Evolutionary conservation across 495 filamentous ascomycete species (phyloP), one percentile per base, ranked within the genome.

Genomic region (Trichoderma gamsii): DNA sequence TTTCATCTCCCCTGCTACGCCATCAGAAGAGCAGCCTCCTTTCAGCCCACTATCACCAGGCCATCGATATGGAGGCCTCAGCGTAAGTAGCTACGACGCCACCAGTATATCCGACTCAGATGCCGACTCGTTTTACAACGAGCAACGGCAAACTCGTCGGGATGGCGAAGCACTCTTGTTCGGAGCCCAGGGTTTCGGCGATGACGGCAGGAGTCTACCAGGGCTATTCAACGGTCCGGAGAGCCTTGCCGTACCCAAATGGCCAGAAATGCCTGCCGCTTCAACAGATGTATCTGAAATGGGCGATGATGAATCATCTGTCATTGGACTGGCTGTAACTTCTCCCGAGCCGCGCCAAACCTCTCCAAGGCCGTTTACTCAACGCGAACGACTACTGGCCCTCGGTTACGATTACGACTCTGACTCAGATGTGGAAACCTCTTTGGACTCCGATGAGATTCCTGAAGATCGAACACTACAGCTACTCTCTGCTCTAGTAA

Each of bases 111-210:
- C 23, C 25, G 65, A 67, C 44, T 52, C 51, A 16, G 65, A 67
- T 15, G 65, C 46, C 25, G 79, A 80, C 35, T 81, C 78, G 2
- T 72, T 77, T 66, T 13, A 67, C 70, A 1, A 66, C 72, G 3
- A 76, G 73, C 15, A 32, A n/a, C 75, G 70, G 11, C 70, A 71
- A 9, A 69, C 67, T 0, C 74, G 72, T 43, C 78, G 80, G 43
- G 78, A 77, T 65, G 81, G 82, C 69, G 78, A 79, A 59, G 77
- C 78, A 6, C 73, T 84, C 15, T 73, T 84, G 18, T 82, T 82
- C 59, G 73, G 73, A 25, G 77, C 79, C 25, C 43, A 46, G 7
- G 79, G 76, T 12, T 82, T 80, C 67, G 76, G 74, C 7, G 64
- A 70, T 0, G 69, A 70, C 44, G 78, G 77, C 7, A 66, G 68